Evolutionary conservation across 2,329 filamentous ascomycete species (phyloP).

Genomic region (Aspergillus ochraceus): DNA sequence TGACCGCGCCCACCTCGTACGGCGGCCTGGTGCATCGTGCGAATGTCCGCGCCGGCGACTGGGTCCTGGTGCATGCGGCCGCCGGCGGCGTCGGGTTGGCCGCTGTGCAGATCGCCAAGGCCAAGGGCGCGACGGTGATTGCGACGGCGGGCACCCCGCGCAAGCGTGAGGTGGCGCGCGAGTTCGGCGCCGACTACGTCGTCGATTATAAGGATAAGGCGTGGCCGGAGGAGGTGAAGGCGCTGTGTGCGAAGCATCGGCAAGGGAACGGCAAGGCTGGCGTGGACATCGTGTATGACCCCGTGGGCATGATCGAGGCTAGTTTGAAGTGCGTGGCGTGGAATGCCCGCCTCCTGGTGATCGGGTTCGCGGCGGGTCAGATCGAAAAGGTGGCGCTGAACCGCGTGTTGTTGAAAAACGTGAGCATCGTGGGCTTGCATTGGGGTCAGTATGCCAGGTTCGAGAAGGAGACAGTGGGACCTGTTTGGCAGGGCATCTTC

Average conservation of each 20-base stretch:
- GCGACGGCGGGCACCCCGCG: conserved; percentile 80
- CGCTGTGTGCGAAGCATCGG: conserved; percentile 52
- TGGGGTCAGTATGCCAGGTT: conserved; percentile 82
- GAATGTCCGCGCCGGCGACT: conserved; percentile 74
- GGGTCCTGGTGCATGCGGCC: conserved; percentile 86
- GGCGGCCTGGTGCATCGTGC: conserved; percentile 78
- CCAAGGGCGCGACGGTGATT: conserved; percentile 86
- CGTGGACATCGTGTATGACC: conserved; percentile 94
- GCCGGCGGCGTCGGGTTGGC: conserved; percentile 89
- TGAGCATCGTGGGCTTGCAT: conserved; percentile 82
- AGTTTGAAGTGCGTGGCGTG: conserved; percentile 90
- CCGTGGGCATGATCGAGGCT: conserved; percentile 83
- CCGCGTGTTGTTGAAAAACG: conserved; percentile 89
- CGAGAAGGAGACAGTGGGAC: conserved; percentile 67
- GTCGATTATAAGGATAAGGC: conserved; percentile 75
- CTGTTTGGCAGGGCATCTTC: conserved; percentile 82
- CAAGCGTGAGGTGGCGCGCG: conserved; percentile 75
- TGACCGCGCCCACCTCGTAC: conserved; percentile 89
- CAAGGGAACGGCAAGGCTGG: conserved; percentile 67
- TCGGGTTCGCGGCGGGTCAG: conserved; percentile 81
- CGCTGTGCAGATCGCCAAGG: conserved; percentile 92
- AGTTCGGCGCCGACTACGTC: conserved; percentile 81
- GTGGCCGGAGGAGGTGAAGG: conserved; percentile 70
- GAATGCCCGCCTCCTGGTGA: conserved; percentile 84
- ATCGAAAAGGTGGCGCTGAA: conserved; percentile 95